Conservation (phyloP, 2,329 filamentous ascomycete genomes). For the Fusarium ambrosium region DNA sequence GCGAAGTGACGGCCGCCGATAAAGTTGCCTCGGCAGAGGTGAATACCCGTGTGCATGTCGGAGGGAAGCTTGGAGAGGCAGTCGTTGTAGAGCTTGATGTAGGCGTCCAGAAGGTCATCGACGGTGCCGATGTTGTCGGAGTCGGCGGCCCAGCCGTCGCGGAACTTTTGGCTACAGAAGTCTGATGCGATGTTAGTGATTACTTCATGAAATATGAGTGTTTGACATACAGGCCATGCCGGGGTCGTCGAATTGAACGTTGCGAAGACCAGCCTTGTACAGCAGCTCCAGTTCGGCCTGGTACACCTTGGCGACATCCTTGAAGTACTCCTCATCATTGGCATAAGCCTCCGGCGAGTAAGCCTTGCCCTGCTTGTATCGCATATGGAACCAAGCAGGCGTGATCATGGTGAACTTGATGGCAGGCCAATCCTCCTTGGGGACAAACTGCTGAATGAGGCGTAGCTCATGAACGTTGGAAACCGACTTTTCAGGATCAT, state of each 20-base stretch:
- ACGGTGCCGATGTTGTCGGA: slow-evolving; percentile 75
- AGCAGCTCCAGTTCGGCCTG: slow-evolving; percentile 72
- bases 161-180: slow-evolving; percentile 81
- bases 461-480: slow-evolving; percentile 66
- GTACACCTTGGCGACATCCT: slow-evolving; percentile 75
- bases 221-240: slow-evolving; percentile 72
- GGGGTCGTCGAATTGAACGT: slow-evolving; percentile 78
- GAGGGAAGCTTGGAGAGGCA: slow-evolving; percentile 72
- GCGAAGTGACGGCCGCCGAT: slow-evolving; percentile 75
- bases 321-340: slow-evolving; percentile 67
- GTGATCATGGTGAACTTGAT: slow-evolving; percentile 70
- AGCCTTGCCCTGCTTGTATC: slow-evolving; percentile 48
- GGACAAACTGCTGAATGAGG: slow-evolving; percentile 61
- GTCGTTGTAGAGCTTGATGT: slow-evolving; percentile 84
- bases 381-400: slow-evolving; percentile 57
- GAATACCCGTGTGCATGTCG: slow-evolving; percentile 83
- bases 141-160: slow-evolving; percentile 77
- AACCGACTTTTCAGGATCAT: slow-evolving; percentile 56
- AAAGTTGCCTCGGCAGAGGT: slow-evolving; percentile 80
- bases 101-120: slow-evolving; percentile 79
- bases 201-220: accelerated
- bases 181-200: slow-evolving; percentile 58
- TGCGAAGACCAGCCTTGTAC: slow-evolving; percentile 73
- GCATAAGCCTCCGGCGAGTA: slow-evolving; percentile 45
- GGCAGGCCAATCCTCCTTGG: slow-evolving; percentile 62